These are phyloP conservation scores for Boletus barrowsii DNA, from an alignment of 768 basidiomycete genomes.

Conservation along the genomic window DNA sequence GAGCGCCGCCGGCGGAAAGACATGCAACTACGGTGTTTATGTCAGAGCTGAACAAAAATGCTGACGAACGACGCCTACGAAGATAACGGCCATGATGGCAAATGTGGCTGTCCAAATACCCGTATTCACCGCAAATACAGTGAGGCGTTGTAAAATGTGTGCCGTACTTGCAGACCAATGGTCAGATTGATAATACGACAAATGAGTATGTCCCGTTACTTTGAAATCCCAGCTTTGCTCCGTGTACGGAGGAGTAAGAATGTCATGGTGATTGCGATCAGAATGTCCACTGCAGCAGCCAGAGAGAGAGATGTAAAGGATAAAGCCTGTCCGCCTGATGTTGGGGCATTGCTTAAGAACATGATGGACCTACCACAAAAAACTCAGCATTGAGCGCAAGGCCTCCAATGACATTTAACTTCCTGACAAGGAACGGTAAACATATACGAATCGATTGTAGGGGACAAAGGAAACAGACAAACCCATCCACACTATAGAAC, in stretches of 20 bases:
- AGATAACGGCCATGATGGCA: slow-evolving; percentile 43
- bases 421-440: no score
- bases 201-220: not conserved
- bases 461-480: no score
- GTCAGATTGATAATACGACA: not conserved
- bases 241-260: slow-evolving; percentile 1
- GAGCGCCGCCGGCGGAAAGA: not conserved
- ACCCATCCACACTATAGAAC: no score
- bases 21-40: not conserved
- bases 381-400: no score
- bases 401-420: no score
- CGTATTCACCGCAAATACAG: slow-evolving; percentile 3
- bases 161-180: not conserved
- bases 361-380: no score
- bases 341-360: not conserved
- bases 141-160: slow-evolving; percentile 8
- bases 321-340: not conserved
- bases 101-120: slow-evolving; percentile 50
- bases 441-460: no score
- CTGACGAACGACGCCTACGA: slow-evolving; percentile 35
- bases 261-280: slow-evolving; percentile 4
- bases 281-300: slow-evolving; percentile 5
- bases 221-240: not conserved
- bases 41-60: not conserved
- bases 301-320: not conserved